Evolutionary conservation across 192 early-diverging fungal species (phyloP).

Genomic region (Funneliformis geosporum): DNA sequence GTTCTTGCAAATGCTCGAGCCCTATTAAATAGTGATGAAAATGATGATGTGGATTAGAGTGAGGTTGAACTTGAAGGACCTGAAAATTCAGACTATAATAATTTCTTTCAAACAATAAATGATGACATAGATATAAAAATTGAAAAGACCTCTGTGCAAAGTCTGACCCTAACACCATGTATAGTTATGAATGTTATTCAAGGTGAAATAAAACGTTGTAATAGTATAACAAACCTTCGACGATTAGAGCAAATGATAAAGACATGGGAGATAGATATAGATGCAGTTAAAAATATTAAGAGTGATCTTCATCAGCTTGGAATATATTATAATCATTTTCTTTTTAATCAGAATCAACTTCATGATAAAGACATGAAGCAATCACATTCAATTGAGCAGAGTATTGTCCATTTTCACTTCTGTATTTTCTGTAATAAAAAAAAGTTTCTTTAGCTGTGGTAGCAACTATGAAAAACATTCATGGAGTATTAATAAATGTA

Average conservation of each 20-base stretch:
- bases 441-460: too few species aligned
- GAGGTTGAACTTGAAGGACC: neutral
- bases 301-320: neutral
- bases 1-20: neutral
- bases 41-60: neutral
- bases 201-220: neutral
- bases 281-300: conserved; percentile 3
- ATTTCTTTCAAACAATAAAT: neutral
- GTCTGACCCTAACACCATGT: neutral
- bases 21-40: neutral
- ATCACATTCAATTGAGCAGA: neutral
- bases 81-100: neutral
- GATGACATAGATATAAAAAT: neutral
- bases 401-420: neutral
- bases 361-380: neutral
- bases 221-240: neutral
- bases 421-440: conserved; percentile 3
- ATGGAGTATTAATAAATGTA: too few species aligned
- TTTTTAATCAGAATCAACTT: neutral
- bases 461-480: too few species aligned
- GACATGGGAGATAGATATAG: conserved; percentile 12
- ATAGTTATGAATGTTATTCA: neutral
- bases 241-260: neutral
- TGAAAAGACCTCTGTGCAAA: neutral
- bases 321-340: neutral